Evolutionary conservation across 2,329 filamentous ascomycete species (phyloP), one percentile per base, ranked within the genome.

Genomic region (Cladosporium austrohemisphaericum): DNA sequence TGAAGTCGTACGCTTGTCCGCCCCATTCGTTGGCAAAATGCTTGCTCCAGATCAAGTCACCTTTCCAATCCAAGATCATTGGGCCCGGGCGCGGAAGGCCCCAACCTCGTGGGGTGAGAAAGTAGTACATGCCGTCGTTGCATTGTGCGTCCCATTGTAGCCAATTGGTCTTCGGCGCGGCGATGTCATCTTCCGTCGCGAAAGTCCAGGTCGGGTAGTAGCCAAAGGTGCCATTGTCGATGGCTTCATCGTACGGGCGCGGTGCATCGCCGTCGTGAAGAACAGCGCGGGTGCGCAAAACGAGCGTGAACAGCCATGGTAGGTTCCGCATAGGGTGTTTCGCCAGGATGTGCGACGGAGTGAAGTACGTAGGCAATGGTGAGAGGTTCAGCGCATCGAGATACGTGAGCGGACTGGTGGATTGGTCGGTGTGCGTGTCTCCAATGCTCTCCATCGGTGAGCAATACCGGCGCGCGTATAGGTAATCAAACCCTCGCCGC

Each of bases 191-290:
- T 14, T 54, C 53, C 1, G 61, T 63, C 46, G 51, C 51, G 49
- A 58, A 64, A 23, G 46, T 52, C n/a, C 53, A 51, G 3, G 54
- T 52, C 8, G 62, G 61, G 41, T 63, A 65, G 50, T 56, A 57
- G 22, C 61, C 61, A 46, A 55, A 60, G 9, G 54, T 57, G 20
- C 62, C 62, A 50, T 62, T 58, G 51, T 65, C 61, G 25, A 60
- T 35, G 11, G 55, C 55, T 33, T 52, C 51, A 29, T 62, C 32
- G 32, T 50, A 50, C 10, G 14, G 35, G 16, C 8, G 22, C 7
- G 32, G 16, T 9, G 43, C 5, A 19, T 13, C 25, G 53, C 7
- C 22, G 16, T 3, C 7, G 16, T 19, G 23, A 14, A n/a, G 26
- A 16, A 23, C 32, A 18, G 43, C 43, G 23, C 13, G 14, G 20